phyloP scores from a whole-genome alignment of 306 rosid species.

The Rubus parviflorus region DNA sequence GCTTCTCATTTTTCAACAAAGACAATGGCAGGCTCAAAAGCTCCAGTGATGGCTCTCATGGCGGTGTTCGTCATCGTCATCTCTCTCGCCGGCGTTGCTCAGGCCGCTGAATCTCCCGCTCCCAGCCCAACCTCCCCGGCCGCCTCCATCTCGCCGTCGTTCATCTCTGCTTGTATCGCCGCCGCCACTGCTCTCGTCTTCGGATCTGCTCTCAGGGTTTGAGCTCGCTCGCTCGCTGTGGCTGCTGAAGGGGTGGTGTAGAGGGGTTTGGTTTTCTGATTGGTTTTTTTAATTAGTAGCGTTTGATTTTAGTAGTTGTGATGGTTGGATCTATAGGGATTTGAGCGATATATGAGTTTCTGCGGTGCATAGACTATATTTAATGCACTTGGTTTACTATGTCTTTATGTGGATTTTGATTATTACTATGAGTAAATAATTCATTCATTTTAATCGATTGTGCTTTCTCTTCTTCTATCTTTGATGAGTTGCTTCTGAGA shows the following conservation, averaged over 20 bases:
- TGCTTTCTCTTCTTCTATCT: background rate
- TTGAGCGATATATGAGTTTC: background rate
- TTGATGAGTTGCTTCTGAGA: background rate
- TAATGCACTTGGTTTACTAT: slow-evolving; percentile 19
- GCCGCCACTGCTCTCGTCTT: slow-evolving; percentile 54
- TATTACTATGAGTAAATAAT: slow-evolving; percentile 30
- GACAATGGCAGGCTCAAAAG: slow-evolving; percentile 60
- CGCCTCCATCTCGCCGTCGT: slow-evolving; percentile 46
- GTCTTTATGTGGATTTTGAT: slow-evolving; percentile 7
- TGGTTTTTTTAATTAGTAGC: slow-evolving; percentile 6
- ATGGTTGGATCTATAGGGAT: slow-evolving; percentile 17
- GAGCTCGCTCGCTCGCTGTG: slow-evolving; percentile 19
- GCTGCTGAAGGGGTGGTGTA: slow-evolving; percentile 22
- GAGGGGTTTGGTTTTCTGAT: slow-evolving; percentile 26
- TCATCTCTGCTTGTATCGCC: slow-evolving; percentile 42
- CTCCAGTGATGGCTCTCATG: slow-evolving; percentile 40
- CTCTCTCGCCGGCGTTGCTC: slow-evolving; percentile 36
- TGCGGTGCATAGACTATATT: slow-evolving; percentile 10
- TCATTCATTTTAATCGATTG: slow-evolving; percentile 6
- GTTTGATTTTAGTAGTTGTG: slow-evolving; percentile 10
- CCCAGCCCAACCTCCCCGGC: slow-evolving; percentile 74
- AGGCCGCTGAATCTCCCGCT: slow-evolving; percentile 69
- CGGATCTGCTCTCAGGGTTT: slow-evolving; percentile 66
- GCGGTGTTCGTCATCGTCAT: slow-evolving; percentile 43
- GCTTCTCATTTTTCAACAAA: background rate